Evolutionary conservation across 1,284 basidiomycete species (phyloP).

Genomic region (Puccinia novopanici): DNA sequence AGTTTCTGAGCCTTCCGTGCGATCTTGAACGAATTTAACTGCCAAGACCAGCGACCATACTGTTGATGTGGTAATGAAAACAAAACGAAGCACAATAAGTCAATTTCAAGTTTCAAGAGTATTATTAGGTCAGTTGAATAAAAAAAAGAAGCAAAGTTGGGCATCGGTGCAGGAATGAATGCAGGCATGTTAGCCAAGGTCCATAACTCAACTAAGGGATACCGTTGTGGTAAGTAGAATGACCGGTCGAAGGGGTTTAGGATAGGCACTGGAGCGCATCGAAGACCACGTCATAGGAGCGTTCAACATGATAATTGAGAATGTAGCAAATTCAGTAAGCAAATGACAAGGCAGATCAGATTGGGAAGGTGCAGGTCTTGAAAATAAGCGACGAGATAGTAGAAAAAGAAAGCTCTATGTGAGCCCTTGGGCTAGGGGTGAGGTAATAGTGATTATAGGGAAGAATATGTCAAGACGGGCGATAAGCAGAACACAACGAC

Average conservation of each 20-base stretch:
- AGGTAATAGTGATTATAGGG: no score
- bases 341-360: neutral
- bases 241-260: constrained; percentile 47
- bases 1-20: constrained; percentile 32
- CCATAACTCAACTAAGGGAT: constrained; percentile 31
- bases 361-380: neutral
- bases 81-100: neutral
- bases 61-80: neutral
- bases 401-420: no score
- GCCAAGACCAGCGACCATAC: constrained; percentile 47
- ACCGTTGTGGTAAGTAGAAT: constrained; percentile 34
- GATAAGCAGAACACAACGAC: no score
- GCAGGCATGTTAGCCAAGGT: neutral
- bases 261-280: constrained; percentile 37
- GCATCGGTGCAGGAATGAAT: neutral
- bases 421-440: no score
- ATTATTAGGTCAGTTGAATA: constrained; percentile 5
- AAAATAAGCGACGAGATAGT: no score
- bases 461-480: no score
- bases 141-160: neutral
- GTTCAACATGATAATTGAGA: constrained; percentile 9
- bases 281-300: constrained; percentile 19
- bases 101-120: neutral
- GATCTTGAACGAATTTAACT: constrained; percentile 47
- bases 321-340: constrained; percentile 13